A percentile compares a stretch with the other conserved stretches of the same genome.
phyloP scores from a whole-genome alignment of 2,329 filamentous ascomycete species.

The Gliomastix tumulicola region DNA sequence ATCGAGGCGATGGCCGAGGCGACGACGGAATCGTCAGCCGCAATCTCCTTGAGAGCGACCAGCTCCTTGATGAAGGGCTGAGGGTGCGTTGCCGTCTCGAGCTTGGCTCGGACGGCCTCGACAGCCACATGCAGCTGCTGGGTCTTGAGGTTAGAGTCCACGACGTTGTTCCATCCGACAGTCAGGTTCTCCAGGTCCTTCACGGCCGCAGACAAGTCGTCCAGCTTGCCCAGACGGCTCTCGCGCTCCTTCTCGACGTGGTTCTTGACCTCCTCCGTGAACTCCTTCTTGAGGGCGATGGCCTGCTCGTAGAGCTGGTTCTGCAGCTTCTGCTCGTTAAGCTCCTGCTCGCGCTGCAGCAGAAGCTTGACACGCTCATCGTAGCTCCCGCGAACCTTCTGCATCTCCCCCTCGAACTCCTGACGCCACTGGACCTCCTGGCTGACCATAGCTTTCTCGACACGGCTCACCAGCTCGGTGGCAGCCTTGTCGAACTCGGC shows the following conservation, averaged over 20 bases:
- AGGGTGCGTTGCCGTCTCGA: conserved; percentile 65
- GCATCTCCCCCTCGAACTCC: conserved; percentile 82
- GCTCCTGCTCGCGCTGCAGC: conserved; percentile 68
- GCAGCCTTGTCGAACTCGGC: conserved; percentile 82
- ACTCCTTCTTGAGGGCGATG: conserved; percentile 78
- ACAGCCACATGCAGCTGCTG: conserved; percentile 96
- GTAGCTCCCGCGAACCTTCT: conserved; percentile 70
- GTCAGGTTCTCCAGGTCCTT: conserved; percentile 82
- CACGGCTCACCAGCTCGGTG: conserved; percentile 77
- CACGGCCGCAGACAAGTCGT: conserved; percentile 71
- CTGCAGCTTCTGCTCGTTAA: conserved; percentile 75
- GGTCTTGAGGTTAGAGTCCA: conserved; percentile 85
- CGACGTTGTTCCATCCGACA: conserved; percentile 80
- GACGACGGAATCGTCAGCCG: conserved; percentile 75
- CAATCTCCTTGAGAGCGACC: conserved; percentile 89
- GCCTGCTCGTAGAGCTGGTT: conserved; percentile 90
- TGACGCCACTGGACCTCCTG: conserved; percentile 80
- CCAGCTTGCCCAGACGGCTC: conserved; percentile 78
- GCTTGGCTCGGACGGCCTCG: conserved; percentile 79
- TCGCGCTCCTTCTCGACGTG: conserved; percentile 85
- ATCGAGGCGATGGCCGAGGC: conserved; percentile 94
- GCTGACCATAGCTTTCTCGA: conserved; percentile 73
- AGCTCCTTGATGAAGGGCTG: conserved; percentile 88
- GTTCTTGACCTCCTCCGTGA: conserved; percentile 68
- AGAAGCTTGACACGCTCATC: conserved; percentile 73